Base-by-base conservation (phyloP, 202 grass and related monocot genomes). In the Panicum hallii region DNA sequence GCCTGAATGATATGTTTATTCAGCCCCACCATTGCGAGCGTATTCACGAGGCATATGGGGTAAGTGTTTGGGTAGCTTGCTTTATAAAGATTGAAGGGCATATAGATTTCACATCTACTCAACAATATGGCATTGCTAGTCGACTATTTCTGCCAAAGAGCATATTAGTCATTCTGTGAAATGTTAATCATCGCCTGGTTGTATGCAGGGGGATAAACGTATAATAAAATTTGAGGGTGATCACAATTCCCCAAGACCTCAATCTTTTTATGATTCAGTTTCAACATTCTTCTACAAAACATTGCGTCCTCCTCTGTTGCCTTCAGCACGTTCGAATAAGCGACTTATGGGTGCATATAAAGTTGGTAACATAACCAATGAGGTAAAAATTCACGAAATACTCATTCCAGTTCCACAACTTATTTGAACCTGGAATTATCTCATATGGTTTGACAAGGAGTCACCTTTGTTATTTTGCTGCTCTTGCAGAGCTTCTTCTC, bases 161-260 rank as follows among this genome's bases (percentile, higher is more conserved):
- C 23, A 54, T 15, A 36, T 0, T 87, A 87, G 64, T 40, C 62
- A 69, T 61, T 75, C 56, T 80, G 13, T 38, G 4, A 38, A 3
- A 38, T 38, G 36, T 67, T 78, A 52, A 86, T 40, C 46, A 19
- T 49, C 52, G 28, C 66, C 36, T 83, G 45, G 63, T 64, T 84
- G 19, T 90, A 50, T 91, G 60, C 89, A 99, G 96, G 96, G 96
- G 36, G 93, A 83, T 82, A 99, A 96, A 82, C 94, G 79, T 82
- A 81, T 96, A 70, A 89, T 96, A 82, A 99, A 99, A 92, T 99
- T 99, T 94, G 93, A 99, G 23, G 96, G 96, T 52, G 93, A 94
- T 81, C 96, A 99, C 74, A 99, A 99, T 80, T 94, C 91, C 34
- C 88, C 88, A 48, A 94, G 96, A 86, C 93, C 96, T 77, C 93